phyloP scores from a whole-genome alignment of 768 basidiomycete genomes.

The Mycena maculata region DNA sequence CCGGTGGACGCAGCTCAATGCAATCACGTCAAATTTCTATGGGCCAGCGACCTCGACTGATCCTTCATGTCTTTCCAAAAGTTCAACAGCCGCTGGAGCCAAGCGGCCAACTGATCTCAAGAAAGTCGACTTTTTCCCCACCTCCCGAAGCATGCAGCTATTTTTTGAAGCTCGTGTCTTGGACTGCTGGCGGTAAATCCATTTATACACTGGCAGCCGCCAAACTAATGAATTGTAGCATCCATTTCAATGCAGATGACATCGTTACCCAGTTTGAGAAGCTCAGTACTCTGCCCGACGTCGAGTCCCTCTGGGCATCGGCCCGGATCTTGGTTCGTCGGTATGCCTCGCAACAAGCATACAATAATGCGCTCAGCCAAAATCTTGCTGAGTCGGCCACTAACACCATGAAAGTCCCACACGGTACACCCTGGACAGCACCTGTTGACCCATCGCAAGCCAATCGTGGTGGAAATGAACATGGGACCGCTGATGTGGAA shows the following conservation, averaged over 20 bases:
- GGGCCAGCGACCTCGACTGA: conserved; percentile 32
- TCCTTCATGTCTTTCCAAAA: conserved; percentile 34
- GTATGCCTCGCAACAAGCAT: background rate
- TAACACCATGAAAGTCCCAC: background rate
- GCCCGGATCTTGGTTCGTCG: background rate
- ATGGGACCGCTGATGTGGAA: background rate
- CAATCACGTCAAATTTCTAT: conserved; percentile 32
- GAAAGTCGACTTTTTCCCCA: conserved; percentile 39
- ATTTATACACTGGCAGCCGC: background rate
- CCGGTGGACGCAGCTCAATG: conserved; percentile 35
- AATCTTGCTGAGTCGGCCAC: background rate
- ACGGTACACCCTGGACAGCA: background rate
- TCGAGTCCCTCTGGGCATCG: background rate
- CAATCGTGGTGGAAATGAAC: too few species aligned
- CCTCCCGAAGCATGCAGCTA: conserved; percentile 34
- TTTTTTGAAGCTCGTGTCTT: conserved; percentile 34
- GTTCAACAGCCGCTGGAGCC: conserved; percentile 27
- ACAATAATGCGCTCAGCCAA: background rate
- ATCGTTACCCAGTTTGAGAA: background rate
- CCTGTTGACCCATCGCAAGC: background rate
- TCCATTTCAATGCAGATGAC: background rate
- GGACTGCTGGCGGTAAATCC: conserved; percentile 12
- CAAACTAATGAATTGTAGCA: background rate
- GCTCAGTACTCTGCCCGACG: background rate
- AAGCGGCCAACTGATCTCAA: conserved; percentile 34